These are phyloP conservation scores for Suhomyces guaymorum DNA, from an alignment of 1,139 yeast genomes.

Conservation along the genomic window DNA sequence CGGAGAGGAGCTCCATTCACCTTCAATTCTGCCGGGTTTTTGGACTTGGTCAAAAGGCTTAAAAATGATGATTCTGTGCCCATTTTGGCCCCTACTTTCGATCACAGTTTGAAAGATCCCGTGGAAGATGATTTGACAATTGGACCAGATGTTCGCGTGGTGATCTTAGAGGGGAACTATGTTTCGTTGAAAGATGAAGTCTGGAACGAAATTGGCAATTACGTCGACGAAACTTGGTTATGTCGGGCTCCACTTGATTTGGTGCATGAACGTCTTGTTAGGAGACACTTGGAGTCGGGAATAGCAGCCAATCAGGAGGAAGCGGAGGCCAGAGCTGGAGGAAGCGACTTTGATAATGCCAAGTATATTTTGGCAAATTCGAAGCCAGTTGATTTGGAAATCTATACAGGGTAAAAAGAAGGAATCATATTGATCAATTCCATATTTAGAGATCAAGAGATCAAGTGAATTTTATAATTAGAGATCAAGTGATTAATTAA, in stretches of 20 bases:
- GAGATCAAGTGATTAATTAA: too few relatives aligned
- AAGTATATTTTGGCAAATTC: conserved; percentile 50
- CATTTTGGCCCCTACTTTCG: conserved; percentile 67
- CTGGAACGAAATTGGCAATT: conserved; percentile 48
- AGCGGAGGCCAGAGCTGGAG: conserved; percentile 63
- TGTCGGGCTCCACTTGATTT: conserved; percentile 44
- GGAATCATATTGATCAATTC: too few relatives aligned
- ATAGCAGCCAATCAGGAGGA: conserved; percentile 55
- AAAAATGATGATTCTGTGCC: conserved; percentile 20
- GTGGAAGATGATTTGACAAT: conserved; percentile 50
- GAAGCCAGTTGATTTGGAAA: conserved; percentile 6
- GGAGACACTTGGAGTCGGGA: conserved; percentile 72
- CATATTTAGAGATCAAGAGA: too few relatives aligned
- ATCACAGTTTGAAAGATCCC: conserved; percentile 72
- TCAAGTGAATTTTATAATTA: too few relatives aligned
- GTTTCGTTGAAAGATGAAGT: conserved; percentile 48
- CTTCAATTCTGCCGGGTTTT: conserved; percentile 58
- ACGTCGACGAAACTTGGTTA: conserved; percentile 48
- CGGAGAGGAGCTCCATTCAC: conserved; percentile 87
- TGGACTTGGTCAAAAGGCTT: conserved; percentile 26
- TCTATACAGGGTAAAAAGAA: not conserved
- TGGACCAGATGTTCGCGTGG: conserved; percentile 43
- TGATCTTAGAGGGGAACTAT: conserved; percentile 69
- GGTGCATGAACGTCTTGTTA: conserved; percentile 40
- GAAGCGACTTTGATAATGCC: conserved; percentile 74